Conservation (phyloP, 2,329 filamentous ascomycete genomes). For the Claviceps arundinis region DNA sequence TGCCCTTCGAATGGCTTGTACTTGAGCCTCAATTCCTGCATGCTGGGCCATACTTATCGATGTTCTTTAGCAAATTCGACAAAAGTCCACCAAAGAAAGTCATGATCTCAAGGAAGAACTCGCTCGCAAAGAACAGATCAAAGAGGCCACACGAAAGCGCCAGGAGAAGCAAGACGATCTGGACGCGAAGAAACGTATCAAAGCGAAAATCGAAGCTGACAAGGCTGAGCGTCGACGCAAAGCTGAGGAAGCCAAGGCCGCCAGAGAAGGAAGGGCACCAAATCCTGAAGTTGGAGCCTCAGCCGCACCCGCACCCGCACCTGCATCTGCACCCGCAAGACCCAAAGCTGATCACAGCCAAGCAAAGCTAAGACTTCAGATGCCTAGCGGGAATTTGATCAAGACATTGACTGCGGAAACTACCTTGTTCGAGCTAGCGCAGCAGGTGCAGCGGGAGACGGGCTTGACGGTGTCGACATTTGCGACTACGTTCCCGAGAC, state of each 20-base stretch:
- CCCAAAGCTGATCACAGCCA: constrained; percentile 63
- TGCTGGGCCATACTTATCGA: not conserved
- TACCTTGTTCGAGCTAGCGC: constrained; percentile 83
- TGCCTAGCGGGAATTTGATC: constrained; percentile 56
- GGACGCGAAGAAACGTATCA: constrained; percentile 77
- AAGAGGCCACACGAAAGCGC: constrained; percentile 76
- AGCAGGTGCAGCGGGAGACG: constrained; percentile 58
- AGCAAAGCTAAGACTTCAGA: constrained; percentile 71
- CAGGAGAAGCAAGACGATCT: constrained; percentile 77
- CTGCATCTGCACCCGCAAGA: constrained; percentile 40
- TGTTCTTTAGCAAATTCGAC: constrained; percentile 47
- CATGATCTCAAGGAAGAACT: constrained; percentile 88
- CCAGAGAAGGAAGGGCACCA: constrained; percentile 58
- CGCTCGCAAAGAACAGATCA: constrained; percentile 76
- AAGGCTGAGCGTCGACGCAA: constrained; percentile 80
- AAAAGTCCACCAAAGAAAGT: constrained; percentile 78
- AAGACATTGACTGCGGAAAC: constrained; percentile 85
- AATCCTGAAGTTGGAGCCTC: constrained; percentile 26
- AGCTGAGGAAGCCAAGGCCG: constrained; percentile 73
- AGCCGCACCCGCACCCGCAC: constrained; percentile 17
- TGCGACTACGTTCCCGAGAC: constrained; percentile 74
- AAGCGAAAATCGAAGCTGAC: constrained; percentile 88
- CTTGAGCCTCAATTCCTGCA: not conserved
- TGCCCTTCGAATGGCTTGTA: not conserved
- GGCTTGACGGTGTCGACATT: constrained; percentile 63